Conservation (phyloP, 345 rosid genomes). For the Eutrema heterophyllum region DNA sequence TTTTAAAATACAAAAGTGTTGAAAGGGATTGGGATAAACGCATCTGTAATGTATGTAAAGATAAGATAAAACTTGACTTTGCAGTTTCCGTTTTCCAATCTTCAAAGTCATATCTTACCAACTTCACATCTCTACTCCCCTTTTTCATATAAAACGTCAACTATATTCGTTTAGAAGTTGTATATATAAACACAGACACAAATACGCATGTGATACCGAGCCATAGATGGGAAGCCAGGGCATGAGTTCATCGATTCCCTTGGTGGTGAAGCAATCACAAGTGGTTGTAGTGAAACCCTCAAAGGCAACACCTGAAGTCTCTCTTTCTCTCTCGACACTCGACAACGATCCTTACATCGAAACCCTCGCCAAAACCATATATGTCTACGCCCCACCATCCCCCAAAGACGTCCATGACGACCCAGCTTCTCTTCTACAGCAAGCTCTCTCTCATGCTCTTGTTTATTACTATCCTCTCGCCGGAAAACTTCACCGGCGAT, state of each 20-base stretch:
- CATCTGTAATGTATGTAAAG: constrained; percentile 1
- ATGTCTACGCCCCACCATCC: constrained; percentile 30
- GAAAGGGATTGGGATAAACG: constrained; percentile 15
- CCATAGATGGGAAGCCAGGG: constrained; percentile 18
- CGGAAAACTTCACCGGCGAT: constrained; percentile 45
- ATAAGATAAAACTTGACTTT: constrained; percentile 23
- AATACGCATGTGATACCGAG: background rate
- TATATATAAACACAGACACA: background rate
- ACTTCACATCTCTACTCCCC: background rate
- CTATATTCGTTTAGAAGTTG: background rate
- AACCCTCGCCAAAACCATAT: constrained; percentile 41
- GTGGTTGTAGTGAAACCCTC: constrained; percentile 41
- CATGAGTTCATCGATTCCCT: constrained; percentile 19
- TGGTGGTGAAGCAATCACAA: constrained; percentile 24
- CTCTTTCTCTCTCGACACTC: constrained; percentile 50
- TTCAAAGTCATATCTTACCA: constrained; percentile 35
- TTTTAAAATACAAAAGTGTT: background rate
- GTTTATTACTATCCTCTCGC: constrained; percentile 59
- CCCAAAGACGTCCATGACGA: background rate
- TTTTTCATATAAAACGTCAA: background rate
- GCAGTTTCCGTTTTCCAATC: constrained; percentile 25
- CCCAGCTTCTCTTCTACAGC: constrained; percentile 35
- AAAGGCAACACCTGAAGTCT: constrained; percentile 37
- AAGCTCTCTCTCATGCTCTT: constrained; percentile 51
- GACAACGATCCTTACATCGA: constrained; percentile 49